phyloP scores from a whole-genome alignment of 73 alveolate species.

The Effrenium voratum region DNA sequence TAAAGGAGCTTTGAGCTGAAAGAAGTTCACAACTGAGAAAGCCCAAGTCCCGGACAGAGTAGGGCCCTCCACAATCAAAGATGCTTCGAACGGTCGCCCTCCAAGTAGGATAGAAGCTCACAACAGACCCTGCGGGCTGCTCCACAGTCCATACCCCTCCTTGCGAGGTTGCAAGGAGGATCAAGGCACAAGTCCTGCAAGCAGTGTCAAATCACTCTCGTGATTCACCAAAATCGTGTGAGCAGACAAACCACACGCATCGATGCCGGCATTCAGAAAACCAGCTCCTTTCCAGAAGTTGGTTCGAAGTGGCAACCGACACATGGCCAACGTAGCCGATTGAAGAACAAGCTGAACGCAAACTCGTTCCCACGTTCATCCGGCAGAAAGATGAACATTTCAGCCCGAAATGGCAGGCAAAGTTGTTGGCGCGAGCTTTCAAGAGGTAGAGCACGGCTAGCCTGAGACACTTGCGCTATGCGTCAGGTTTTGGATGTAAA shows the following conservation, averaged over 20 bases:
- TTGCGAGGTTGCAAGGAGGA: background rate
- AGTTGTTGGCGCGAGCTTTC: background rate
- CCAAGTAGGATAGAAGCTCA: background rate
- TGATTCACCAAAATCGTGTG: too few species aligned
- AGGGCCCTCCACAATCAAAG: background rate
- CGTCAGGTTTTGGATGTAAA: too few species aligned
- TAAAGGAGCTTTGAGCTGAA: too few species aligned
- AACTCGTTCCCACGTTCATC: conserved; percentile 8
- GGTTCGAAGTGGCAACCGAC: background rate
- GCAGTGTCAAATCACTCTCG: too few species aligned
- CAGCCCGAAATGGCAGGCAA: conserved; percentile 12
- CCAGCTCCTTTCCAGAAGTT: background rate
- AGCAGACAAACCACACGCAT: background rate
- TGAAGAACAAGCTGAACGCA: background rate
- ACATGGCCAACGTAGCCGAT: background rate
- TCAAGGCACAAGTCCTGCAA: background rate
- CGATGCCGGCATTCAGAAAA: background rate
- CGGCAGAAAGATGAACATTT: background rate
- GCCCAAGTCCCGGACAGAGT: background rate
- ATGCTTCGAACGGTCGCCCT: background rate
- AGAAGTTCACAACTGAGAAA: too few species aligned
- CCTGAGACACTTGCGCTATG: too few species aligned
- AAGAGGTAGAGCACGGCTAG: background rate
- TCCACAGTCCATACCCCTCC: conserved; percentile 19
- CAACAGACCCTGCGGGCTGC: background rate